phyloP scores from a whole-genome alignment of 129 eudicot genomes.

The Arctium minus region DNA sequence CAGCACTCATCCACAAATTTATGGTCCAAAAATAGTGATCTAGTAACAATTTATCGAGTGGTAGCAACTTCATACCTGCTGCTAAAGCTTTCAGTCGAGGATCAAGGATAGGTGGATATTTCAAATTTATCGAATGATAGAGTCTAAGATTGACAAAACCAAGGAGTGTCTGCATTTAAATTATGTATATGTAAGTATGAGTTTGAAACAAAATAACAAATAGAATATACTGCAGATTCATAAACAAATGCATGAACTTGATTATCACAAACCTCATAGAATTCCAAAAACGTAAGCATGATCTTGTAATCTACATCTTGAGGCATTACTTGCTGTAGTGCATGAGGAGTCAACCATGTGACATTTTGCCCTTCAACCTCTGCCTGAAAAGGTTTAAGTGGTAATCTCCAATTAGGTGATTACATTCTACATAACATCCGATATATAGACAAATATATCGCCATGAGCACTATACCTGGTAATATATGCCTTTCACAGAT shows the following conservation, averaged over 20 bases:
- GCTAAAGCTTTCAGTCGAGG: conserved; percentile 81
- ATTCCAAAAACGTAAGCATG: conserved; percentile 77
- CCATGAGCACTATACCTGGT: conserved; percentile 47
- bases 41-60: not conserved
- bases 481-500: conserved; percentile 93
- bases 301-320: conserved; percentile 80
- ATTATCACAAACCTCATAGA: conserved; percentile 61
- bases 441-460: not conserved
- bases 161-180: conserved; percentile 64
- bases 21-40: too few species aligned
- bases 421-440: too few species aligned
- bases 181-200: not conserved
- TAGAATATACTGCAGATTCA: not conserved
- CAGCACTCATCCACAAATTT: not conserved
- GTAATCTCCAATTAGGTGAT: not conserved
- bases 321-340: conserved; percentile 78
- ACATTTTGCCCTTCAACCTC: conserved; percentile 81
- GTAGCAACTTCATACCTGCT: conserved; percentile 49
- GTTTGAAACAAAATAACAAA: not conserved
- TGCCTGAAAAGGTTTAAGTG: conserved; percentile 36
- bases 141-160: conserved; percentile 70
- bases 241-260: not conserved
- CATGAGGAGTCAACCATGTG: conserved; percentile 89
- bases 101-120: conserved; percentile 88
- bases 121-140: conserved; percentile 63